Evolutionary conservation across 192 early-diverging fungal species (phyloP), one percentile per base, ranked within the genome.

Genomic region (Piromyces sp.): DNA sequence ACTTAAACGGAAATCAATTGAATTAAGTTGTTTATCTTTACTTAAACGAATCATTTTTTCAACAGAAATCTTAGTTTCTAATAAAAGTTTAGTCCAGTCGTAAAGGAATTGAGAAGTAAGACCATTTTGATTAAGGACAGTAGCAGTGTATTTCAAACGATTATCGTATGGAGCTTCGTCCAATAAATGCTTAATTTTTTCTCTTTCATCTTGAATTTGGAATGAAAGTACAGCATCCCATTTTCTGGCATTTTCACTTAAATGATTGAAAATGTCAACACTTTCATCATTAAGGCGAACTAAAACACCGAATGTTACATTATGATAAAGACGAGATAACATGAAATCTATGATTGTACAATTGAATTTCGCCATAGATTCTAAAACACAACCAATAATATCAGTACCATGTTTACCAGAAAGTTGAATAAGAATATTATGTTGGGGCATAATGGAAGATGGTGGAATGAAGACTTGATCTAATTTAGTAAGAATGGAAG

Each of bases 271-370:
- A 38, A 96, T 84, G 29, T 92, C 91, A 51, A 95, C 90, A 83
- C 93, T 91, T 81, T 93, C 90, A 36, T 92, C 88, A 51, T 88
- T 89, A 81, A 96, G 83, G 17, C 90, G 89, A 30, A 95, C 92
- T 28, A 95, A 87, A n/a, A 94, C 94, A 29, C 94, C 95, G 88
- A 96, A 96, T 2, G 95, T 95, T n/a, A 96, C 95, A 83, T 95
- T 93, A 86, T 96, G 95, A 87, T 96, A 93, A 31, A 96, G 86
- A 79, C 95, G 93, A 22, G 95, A 94, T 22, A 96, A 88, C 82
- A 93, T 93, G 83, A 96, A 95, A 84, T 96, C 95, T 29, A 92
- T 91, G 30, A 96, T 91, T n/a, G 87, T 88, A 83, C 94, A 95
- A 28, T 91, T 86, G 84, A 94, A 90, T 80, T 87, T 90, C 31